Conservation (phyloP, 1,139 yeast genomes). For the Pichia norvegensis region DNA sequence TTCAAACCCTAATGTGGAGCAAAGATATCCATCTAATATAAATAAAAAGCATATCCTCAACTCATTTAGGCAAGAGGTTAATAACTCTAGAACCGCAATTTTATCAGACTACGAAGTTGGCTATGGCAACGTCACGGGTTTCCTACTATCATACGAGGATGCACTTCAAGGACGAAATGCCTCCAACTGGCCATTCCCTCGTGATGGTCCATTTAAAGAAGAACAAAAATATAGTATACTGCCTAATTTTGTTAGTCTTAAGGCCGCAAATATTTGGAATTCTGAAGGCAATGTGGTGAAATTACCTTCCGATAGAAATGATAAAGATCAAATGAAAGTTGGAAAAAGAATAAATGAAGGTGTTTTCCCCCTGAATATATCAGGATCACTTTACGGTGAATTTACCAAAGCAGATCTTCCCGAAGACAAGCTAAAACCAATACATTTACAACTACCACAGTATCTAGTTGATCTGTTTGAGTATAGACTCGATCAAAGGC, state of each 20-base stretch:
- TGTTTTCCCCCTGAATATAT: conserved; percentile 42
- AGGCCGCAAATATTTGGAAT: conserved; percentile 47
- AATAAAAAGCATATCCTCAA: conserved; percentile 23
- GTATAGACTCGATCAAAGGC: conserved; percentile 10
- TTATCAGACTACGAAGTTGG: conserved; percentile 42
- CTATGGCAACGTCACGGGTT: conserved; percentile 70
- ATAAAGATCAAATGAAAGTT: conserved; percentile 1
- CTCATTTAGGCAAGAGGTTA: conserved; percentile 30
- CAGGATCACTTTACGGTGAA: conserved; percentile 43
- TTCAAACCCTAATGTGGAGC: conserved; percentile 31
- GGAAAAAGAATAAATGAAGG: conserved; percentile 17
- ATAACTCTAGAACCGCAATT: conserved; percentile 30
- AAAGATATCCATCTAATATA: conserved; percentile 27
- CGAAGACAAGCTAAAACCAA: conserved; percentile 14
- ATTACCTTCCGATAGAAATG: conserved; percentile 7
- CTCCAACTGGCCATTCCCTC: conserved; percentile 53
- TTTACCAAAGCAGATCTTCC: conserved; percentile 24
- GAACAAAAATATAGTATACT: conserved; percentile 48
- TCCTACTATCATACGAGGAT: conserved; percentile 55
- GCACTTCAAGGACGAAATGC: conserved; percentile 35
- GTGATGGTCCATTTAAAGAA: conserved; percentile 45
- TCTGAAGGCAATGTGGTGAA: conserved; percentile 22
- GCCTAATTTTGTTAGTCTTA: conserved; percentile 48
- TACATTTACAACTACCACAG: conserved; percentile 37
- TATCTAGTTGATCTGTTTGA: conserved; percentile 32